Evolutionary conservation across 2,329 filamentous ascomycete genomes (phyloP), one percentile per base, ranked within the genome.

Genomic region (Botrytis squamosa): DNA sequence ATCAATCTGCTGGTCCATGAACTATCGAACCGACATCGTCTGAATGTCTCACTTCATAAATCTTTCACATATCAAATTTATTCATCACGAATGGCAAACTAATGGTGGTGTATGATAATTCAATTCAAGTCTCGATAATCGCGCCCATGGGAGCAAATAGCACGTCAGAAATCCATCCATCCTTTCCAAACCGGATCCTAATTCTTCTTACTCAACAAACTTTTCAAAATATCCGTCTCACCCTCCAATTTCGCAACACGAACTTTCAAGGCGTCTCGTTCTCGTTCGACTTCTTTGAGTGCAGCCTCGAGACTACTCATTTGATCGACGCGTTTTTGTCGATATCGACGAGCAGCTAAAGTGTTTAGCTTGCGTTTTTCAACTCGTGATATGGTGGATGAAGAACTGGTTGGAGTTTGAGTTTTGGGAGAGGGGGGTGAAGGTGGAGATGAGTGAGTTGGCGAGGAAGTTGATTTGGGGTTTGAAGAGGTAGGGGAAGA

Each of bases 261-360:
- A 71, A 92, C 82, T 72, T 86, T 87, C 77, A 92, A 81, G 25
- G 88, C 89, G 77, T 93, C 90, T 29, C 90, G 83, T 79, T 93
- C 91, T 66, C 85, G 81, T 74, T 87, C 87, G 79, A 90, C 86
- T 62, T 87, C 85, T 65, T 86, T 86, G 60, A 93, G 83, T 33
- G 88, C 86, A 14, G 83, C 81, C 81, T 93, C 90, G 46, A 93
- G 85, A 75, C 88, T 87, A 40, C 82, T 83, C 81, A 92, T 88
- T 75, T 90, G 88, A 77, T 93, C 90, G 49, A 92, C 85, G 64
- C 90, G 88, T 81, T 91, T 91, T 80, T 93, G 90, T 40, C 91
- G 88, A 80, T 92, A 93, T 75, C 91, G 90, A 75, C 90, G 87
- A 44, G 91, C 91, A n/a, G 91, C 91, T 75, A 92, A 85, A 22